Percentiles rank a stretch among this genome's conserved stretches.
These are phyloP conservation scores for Lepiota subincarnata DNA, from an alignment of 768 basidiomycete species.

Conservation along the genomic window DNA sequence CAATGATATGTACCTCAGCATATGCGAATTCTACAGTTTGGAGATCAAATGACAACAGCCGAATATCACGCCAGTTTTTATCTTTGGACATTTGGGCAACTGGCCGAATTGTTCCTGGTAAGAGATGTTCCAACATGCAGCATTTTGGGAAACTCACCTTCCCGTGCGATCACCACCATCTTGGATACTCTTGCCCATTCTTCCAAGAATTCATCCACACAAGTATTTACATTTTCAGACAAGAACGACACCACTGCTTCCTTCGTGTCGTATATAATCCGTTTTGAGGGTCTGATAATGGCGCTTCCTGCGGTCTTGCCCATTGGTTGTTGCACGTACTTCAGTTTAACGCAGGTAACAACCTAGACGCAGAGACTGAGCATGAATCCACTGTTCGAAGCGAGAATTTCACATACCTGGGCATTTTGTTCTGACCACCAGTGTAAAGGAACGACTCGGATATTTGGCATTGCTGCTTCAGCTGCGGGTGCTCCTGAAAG, in stretches of 20 bases:
- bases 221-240: conserved; percentile 81
- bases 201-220: conserved; percentile 86
- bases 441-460: conserved; percentile 81
- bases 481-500: conserved; percentile 80
- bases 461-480: conserved; percentile 91
- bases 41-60: conserved; percentile 84
- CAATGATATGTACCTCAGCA: conserved; percentile 40
- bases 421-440: conserved; percentile 88
- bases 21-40: conserved; percentile 92
- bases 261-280: conserved; percentile 85
- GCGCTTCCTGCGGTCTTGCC: conserved; percentile 62
- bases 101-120: conserved; percentile 20
- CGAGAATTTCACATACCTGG: conserved; percentile 32
- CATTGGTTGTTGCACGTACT: conserved; percentile 84
- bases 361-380: conserved; percentile 39
- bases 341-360: conserved; percentile 86
- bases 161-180: conserved; percentile 90
- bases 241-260: conserved; percentile 88
- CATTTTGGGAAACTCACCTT: conserved; percentile 45
- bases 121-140: not conserved
- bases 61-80: conserved; percentile 68
- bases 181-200: conserved; percentile 93
- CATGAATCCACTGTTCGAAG: not conserved
- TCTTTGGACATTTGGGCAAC: conserved; percentile 82
- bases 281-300: conserved; percentile 79